A percentile compares a stretch with the other conserved stretches of the same genome.
Evolutionary conservation across 106 monocot genomes (phyloP).

Genomic region (Alisma plantagoaquatica): DNA sequence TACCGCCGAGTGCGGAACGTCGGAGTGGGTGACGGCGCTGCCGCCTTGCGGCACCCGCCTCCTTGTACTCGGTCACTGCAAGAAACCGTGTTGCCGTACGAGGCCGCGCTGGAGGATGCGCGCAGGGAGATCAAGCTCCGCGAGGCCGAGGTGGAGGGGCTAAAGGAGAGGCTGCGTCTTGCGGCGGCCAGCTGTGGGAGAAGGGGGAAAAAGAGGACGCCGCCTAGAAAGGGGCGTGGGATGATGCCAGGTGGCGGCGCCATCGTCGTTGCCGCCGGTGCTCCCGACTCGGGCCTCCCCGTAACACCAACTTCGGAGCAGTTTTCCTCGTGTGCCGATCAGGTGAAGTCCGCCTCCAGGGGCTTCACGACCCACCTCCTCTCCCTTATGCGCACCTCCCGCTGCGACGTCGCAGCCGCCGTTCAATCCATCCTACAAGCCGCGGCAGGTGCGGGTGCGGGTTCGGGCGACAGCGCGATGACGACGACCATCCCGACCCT

Average conservation of each 20-base stretch:
- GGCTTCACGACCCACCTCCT: conserved; percentile 67
- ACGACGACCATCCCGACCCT: background rate
- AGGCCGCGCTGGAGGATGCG: conserved; percentile 76
- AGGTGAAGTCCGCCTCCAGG: conserved; percentile 48
- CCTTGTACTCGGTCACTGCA: conserved; percentile 11
- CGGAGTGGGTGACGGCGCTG: background rate
- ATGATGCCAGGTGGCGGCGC: background rate
- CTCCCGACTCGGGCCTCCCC: conserved; percentile 20
- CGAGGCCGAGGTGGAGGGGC: conserved; percentile 51
- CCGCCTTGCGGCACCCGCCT: conserved; percentile 4
- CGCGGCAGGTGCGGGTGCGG: conserved; percentile 3
- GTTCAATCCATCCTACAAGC: conserved; percentile 29
- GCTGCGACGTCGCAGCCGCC: conserved; percentile 60
- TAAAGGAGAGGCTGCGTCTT: conserved; percentile 47
- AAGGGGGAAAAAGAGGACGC: conserved; percentile 4
- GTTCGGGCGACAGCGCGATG: background rate
- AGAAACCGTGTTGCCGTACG: conserved; percentile 80
- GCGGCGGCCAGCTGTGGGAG: conserved; percentile 9
- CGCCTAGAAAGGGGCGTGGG: background rate
- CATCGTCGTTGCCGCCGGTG: background rate
- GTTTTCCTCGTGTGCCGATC: conserved; percentile 46
- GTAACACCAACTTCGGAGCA: conserved; percentile 59
- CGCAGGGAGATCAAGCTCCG: conserved; percentile 49
- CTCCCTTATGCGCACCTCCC: conserved; percentile 71
- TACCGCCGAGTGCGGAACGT: conserved; percentile 33